These are phyloP conservation scores for Polygonum maritimum DNA, from an alignment of 148 eudicot genomes.

Conservation along the genomic window DNA sequence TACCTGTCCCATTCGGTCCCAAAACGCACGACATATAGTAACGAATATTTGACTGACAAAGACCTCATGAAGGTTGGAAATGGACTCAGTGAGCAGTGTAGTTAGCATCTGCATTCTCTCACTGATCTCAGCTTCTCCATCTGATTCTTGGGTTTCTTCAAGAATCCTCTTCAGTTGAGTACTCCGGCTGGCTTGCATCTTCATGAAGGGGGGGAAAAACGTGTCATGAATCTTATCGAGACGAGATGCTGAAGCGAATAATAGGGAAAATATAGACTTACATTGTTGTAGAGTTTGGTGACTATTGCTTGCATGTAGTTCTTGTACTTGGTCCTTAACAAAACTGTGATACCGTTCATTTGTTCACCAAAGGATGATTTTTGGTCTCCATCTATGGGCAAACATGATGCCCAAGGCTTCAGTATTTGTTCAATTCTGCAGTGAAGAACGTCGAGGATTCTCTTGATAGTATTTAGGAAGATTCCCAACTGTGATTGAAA, in stretches of 20 bases:
- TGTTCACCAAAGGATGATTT: slow-evolving; percentile 74
- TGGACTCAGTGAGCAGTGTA: slow-evolving; percentile 51
- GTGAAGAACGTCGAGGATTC: slow-evolving; percentile 74
- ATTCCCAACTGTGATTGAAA: slow-evolving; percentile 52
- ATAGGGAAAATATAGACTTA: slow-evolving; percentile 22
- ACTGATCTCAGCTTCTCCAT: slow-evolving; percentile 68
- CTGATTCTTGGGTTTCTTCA: slow-evolving; percentile 73
- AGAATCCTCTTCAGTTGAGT: slow-evolving; percentile 73
- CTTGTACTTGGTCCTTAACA: slow-evolving; percentile 77
- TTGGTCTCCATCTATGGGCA: slow-evolving; percentile 46
- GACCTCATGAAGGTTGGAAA: slow-evolving; percentile 70
- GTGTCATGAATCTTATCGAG: not conserved
- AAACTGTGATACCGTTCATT: slow-evolving; percentile 64
- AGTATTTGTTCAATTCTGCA: slow-evolving; percentile 63
- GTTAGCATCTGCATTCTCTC: slow-evolving; percentile 69
- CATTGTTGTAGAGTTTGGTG: slow-evolving; percentile 56
- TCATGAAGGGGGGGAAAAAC: not conserved
- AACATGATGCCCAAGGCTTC: slow-evolving; percentile 71
- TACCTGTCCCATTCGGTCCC: slow-evolving; percentile 96
- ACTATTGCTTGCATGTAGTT: slow-evolving; percentile 76
- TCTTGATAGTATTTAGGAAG: slow-evolving; percentile 70
- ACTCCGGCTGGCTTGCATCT: slow-evolving; percentile 60
- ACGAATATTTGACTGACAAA: slow-evolving; percentile 63
- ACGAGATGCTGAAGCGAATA: not conserved
- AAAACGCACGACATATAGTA: slow-evolving; percentile 61